Conservation (phyloP, 306 rosid genomes). For the Corylus heterophylla region DNA sequence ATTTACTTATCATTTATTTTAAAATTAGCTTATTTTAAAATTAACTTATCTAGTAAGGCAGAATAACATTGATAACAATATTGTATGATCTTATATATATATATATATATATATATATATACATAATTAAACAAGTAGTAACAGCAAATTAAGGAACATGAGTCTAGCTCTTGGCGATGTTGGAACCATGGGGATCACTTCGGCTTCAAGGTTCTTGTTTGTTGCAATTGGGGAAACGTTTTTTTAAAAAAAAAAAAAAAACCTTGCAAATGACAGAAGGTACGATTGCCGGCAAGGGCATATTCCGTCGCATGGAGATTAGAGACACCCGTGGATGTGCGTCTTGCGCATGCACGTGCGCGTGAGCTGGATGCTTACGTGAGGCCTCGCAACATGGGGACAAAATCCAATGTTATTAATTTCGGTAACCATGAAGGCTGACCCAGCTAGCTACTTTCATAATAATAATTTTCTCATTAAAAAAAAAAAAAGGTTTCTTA, state of each 20-base stretch:
- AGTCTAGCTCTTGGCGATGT: neutral
- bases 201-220: neutral
- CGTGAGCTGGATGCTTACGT: conserved; percentile 17
- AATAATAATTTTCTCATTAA: no score
- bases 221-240: neutral
- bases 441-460: no score
- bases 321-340: neutral
- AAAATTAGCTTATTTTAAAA: no score
- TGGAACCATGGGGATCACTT: neutral
- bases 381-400: conserved; percentile 24
- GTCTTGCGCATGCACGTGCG: conserved; percentile 34
- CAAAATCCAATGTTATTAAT: conserved; percentile 29
- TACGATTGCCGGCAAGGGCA: neutral
- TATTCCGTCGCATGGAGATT: neutral
- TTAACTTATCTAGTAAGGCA: no score
- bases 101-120: no score
- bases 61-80: neutral
- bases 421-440: no score
- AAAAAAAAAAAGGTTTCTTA: no score
- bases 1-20: no score
- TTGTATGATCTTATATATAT: neutral
- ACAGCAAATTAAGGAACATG: neutral
- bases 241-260: neutral
- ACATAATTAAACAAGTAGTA: neutral
- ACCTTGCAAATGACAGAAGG: neutral